Evolutionary conservation across 225 moss, liverwort and hornwort genomes (phyloP).

Genomic region (Sphagnum contortum): DNA sequence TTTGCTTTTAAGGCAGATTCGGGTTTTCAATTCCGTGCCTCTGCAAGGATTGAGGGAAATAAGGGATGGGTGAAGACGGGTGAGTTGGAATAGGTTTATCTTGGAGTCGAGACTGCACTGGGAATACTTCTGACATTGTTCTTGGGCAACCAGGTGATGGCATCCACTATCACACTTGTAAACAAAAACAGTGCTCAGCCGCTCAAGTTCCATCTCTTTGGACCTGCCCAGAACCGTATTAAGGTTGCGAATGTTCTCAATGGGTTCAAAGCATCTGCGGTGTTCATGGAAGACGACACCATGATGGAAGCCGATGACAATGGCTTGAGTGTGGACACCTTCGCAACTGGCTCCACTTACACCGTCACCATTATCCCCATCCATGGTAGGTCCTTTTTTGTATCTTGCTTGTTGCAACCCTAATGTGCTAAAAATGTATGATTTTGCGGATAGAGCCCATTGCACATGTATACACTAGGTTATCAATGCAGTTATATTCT

Average conservation of each 20-base stretch:
- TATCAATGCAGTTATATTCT: no score
- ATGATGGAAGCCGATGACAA: slow-evolving; percentile 51
- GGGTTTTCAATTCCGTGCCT: no score
- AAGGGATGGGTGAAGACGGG: no score
- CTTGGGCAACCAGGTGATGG: slow-evolving; percentile 20
- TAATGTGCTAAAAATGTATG: no score
- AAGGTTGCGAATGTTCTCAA: slow-evolving; percentile 34
- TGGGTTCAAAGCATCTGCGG: slow-evolving; percentile 40
- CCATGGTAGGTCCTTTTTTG: slow-evolving; percentile 14
- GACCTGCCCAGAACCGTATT: slow-evolving; percentile 32
- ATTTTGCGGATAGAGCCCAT: no score
- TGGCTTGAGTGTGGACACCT: slow-evolving; percentile 43
- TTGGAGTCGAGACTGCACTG: no score
- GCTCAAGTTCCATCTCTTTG: slow-evolving; percentile 36
- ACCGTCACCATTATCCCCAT: slow-evolving; percentile 19
- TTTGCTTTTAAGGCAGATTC: no score
- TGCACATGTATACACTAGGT: no score
- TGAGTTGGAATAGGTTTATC: no score
- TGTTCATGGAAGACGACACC: slow-evolving; percentile 36
- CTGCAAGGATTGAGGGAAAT: no score
- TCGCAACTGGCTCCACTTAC: slow-evolving; percentile 29
- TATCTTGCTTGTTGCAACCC: not conserved
- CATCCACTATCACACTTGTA: slow-evolving; percentile 31
- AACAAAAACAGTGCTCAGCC: slow-evolving; percentile 30
- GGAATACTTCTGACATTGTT: no score